A percentile compares a stretch with the other conserved stretches of the same genome.
These are phyloP conservation scores for Urtica urens DNA, from an alignment of 306 rosid species.

Conservation along the genomic window DNA sequence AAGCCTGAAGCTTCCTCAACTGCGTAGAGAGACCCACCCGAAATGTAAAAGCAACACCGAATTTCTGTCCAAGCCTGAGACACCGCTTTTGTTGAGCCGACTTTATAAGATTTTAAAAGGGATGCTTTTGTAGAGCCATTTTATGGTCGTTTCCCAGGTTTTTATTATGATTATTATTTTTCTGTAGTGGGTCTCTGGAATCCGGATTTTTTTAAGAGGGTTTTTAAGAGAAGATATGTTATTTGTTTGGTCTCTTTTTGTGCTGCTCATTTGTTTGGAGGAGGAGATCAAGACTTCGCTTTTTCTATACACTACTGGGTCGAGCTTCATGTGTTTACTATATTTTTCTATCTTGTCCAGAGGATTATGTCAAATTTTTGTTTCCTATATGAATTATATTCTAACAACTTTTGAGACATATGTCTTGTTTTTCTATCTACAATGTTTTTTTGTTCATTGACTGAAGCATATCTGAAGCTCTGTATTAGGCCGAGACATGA, in stretches of 20 bases:
- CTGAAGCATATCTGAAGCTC: no score
- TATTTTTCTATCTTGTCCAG: neutral
- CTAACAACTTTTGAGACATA: no score
- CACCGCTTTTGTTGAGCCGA: slow-evolving; percentile 10
- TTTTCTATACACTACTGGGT: slow-evolving; percentile 1
- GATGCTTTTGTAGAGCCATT: slow-evolving; percentile 15
- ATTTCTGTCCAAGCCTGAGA: slow-evolving; percentile 8
- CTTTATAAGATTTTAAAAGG: neutral
- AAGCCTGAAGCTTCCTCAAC: slow-evolving; percentile 40
- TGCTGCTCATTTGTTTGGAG: slow-evolving; percentile 9
- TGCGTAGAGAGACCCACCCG: slow-evolving; percentile 15
- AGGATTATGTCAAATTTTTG: neutral
- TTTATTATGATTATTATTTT: slow-evolving; percentile 5
- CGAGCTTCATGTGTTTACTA: neutral
- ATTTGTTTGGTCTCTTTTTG: slow-evolving; percentile 7
- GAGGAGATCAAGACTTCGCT: slow-evolving; percentile 5
- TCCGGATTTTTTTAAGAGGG: slow-evolving; percentile 27
- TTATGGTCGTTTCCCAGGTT: slow-evolving; percentile 16
- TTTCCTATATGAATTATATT: neutral
- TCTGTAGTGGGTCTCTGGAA: slow-evolving; percentile 24
- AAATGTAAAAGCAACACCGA: slow-evolving; percentile 10
- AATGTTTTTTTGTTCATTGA: no score
- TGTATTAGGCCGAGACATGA: no score
- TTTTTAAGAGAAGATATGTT: slow-evolving; percentile 28
- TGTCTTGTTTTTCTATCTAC: no score